phyloP scores from a whole-genome alignment of 106 monocot genomes.

The Apostasia ramifera region DNA sequence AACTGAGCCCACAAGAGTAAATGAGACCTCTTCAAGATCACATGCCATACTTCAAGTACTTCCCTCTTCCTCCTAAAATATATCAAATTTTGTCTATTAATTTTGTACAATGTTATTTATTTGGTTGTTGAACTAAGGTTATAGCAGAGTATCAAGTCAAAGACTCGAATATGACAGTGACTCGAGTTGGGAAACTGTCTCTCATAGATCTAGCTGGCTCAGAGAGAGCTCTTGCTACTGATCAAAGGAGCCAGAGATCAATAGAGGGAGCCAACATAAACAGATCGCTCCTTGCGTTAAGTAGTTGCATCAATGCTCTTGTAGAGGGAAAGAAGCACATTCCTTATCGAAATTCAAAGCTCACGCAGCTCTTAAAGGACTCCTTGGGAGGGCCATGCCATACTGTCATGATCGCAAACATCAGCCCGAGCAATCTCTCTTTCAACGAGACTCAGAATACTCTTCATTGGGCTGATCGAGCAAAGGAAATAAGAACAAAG shows the following conservation, averaged over 20 bases:
- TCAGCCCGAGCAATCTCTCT: slow-evolving; percentile 65
- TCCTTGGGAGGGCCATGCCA: slow-evolving; percentile 86
- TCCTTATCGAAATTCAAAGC: slow-evolving; percentile 95
- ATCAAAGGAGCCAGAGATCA: slow-evolving; percentile 72
- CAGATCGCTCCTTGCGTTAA: slow-evolving; percentile 85
- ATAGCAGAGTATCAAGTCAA: slow-evolving; percentile 61
- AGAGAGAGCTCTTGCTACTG: slow-evolving; percentile 87
- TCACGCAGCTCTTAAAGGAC: slow-evolving; percentile 96
- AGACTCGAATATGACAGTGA: slow-evolving; percentile 22
- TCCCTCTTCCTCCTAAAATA: neutral
- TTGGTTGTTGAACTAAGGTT: slow-evolving; percentile 30
- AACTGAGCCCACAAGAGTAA: slow-evolving; percentile 82
- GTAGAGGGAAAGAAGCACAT: slow-evolving; percentile 99
- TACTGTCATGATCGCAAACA: slow-evolving; percentile 98
- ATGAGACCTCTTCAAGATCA: slow-evolving; percentile 94
- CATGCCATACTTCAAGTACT: slow-evolving; percentile 87
- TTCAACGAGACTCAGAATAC: slow-evolving; percentile 96
- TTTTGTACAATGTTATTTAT: neutral
- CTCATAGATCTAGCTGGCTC: slow-evolving; percentile 95
- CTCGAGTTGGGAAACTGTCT: slow-evolving; percentile 71
- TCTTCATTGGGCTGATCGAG: slow-evolving; percentile 97
- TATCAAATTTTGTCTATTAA: neutral
- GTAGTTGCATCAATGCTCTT: slow-evolving; percentile 94
- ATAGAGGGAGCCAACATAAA: slow-evolving; percentile 97
- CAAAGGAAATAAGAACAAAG: slow-evolving; percentile 92